These are phyloP conservation scores for Candolleomyces aberdarensis DNA, from an alignment of 768 basidiomycete species.

Conservation along the genomic window DNA sequence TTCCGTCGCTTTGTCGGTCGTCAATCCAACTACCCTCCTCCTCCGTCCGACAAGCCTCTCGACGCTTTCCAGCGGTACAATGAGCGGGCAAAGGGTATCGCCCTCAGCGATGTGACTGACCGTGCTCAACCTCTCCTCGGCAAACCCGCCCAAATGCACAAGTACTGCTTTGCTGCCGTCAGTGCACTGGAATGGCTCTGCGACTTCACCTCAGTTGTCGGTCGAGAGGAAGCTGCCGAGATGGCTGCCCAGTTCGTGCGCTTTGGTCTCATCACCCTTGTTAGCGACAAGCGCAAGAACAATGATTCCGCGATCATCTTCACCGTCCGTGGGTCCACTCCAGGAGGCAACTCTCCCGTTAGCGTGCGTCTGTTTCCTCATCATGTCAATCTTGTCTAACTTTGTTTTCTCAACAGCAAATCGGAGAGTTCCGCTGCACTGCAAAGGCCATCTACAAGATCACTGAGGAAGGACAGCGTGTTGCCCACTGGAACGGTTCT, in stretches of 20 bases:
- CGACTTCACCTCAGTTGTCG: conserved; percentile 95
- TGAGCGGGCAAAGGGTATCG: conserved; percentile 73
- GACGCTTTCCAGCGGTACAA: conserved; percentile 74
- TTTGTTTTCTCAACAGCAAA: conserved; percentile 50
- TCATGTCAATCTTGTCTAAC: conserved; percentile 13
- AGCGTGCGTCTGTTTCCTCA: conserved; percentile 45
- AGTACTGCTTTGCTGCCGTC: conserved; percentile 82
- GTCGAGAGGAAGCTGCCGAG: conserved; percentile 94
- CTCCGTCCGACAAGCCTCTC: conserved; percentile 36
- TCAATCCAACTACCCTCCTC: conserved; percentile 71
- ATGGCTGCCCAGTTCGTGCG: conserved; percentile 98
- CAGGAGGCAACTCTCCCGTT: conserved; percentile 71
- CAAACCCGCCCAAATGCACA: conserved; percentile 49
- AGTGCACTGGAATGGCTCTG: conserved; percentile 94
- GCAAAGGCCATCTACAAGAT: conserved; percentile 94
- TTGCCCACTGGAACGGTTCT: conserved; percentile 77
- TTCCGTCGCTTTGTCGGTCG: conserved; percentile 95
- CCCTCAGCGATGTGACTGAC: conserved; percentile 69
- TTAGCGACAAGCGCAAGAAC: conserved; percentile 88
- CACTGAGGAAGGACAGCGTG: conserved; percentile 84
- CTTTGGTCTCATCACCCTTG: conserved; percentile 84
- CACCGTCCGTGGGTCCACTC: conserved; percentile 80
- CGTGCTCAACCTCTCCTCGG: conserved; percentile 52
- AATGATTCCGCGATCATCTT: conserved; percentile 93
- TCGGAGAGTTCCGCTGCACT: conserved; percentile 95